Evolutionary conservation across 768 basidiomycete genomes (phyloP), one percentile per base, ranked within the genome.

Genomic region (Boletellus emodensis): DNA sequence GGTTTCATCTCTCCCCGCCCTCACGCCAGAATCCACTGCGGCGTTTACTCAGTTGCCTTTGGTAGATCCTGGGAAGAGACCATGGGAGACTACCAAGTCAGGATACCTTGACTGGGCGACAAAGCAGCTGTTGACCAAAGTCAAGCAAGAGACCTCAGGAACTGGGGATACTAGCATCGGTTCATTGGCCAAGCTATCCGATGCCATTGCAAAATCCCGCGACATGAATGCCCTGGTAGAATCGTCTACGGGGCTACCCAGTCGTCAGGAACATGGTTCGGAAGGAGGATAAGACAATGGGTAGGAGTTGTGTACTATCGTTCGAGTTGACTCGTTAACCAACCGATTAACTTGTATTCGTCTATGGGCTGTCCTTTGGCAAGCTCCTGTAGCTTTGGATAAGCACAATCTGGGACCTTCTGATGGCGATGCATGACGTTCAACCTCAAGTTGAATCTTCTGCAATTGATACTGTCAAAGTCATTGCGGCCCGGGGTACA

Each of bases 91-190:
- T 34, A 82, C 78, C 64, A 79, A 80, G 62, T 75, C 77, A 1
- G 90, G 87, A 5, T 94, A 93, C 64, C 62, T 85, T 5, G 82
- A 82, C 52, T 94, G 91, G 91, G 89, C 85, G 1, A 71, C 83
- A 1, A 71, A 72, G 17, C 79, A 82, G 63, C 64, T 87, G 8
- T 55, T 87, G 39, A 55, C 63, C 49, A 67, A 51, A 30, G 61
- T 57, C 44, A 69, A 57, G 41, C 56, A 59, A 24, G 63, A 55
- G 34, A 52, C 41, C 10, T 46, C 48, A 4, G 49, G 53, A 20
- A 40, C 52, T 4, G 57, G 55, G 1, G 62, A 67, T 38, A 44
- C 61, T 7, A 35, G 54, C 26, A 57, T 69, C 33, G 49, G 55
- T 34, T 54, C 61, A 14, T 44, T 69, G 49, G 53, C 38, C 35